Percentiles rank a stretch among this genome's conserved stretches.
Evolutionary conservation across 2,329 filamentous ascomycete genomes (phyloP).

Genomic region (Trichothecium roseum): DNA sequence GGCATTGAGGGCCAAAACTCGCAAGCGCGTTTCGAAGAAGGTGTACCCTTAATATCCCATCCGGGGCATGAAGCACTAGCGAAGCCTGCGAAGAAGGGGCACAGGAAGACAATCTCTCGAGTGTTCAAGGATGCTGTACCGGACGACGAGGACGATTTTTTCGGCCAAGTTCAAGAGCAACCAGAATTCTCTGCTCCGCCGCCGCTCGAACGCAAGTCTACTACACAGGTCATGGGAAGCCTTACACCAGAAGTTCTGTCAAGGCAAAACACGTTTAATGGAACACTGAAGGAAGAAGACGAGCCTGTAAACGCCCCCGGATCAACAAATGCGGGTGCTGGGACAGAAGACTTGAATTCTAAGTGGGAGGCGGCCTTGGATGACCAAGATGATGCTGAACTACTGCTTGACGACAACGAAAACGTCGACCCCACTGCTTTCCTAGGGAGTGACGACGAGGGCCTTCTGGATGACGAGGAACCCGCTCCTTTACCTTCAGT

Average conservation of each 20-base stretch:
- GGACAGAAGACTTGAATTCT: constrained; percentile 58
- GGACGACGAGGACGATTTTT: constrained; percentile 53
- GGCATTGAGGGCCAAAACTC: constrained; percentile 29
- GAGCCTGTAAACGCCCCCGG: constrained; percentile 11
- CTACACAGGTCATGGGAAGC: constrained; percentile 51
- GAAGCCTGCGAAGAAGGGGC: constrained; percentile 2
- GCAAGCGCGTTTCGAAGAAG: constrained; percentile 59
- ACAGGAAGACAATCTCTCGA: too few relatives aligned
- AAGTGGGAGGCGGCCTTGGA: constrained; percentile 78
- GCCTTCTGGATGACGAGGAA: constrained; percentile 59
- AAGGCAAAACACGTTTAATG: constrained; percentile 19
- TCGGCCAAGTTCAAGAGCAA: constrained; percentile 36
- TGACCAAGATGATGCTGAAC: constrained; percentile 59
- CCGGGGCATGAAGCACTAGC: constrained; percentile 3
- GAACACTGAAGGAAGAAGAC: constrained; percentile 17
- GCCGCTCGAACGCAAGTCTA: constrained; percentile 57
- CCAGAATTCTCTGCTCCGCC: constrained; percentile 9
- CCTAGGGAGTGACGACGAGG: constrained; percentile 76
- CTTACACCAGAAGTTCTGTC: constrained; percentile 24
- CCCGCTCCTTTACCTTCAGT: neutral
- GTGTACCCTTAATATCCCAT: constrained; percentile 49
- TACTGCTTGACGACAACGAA: constrained; percentile 48
- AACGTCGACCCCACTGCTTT: constrained; percentile 54
- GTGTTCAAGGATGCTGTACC: too few relatives aligned
- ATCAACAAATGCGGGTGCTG: constrained; percentile 8